Evolutionary conservation across 345 rosid genomes (phyloP).

Genomic region (Nephelium lappaceum): DNA sequence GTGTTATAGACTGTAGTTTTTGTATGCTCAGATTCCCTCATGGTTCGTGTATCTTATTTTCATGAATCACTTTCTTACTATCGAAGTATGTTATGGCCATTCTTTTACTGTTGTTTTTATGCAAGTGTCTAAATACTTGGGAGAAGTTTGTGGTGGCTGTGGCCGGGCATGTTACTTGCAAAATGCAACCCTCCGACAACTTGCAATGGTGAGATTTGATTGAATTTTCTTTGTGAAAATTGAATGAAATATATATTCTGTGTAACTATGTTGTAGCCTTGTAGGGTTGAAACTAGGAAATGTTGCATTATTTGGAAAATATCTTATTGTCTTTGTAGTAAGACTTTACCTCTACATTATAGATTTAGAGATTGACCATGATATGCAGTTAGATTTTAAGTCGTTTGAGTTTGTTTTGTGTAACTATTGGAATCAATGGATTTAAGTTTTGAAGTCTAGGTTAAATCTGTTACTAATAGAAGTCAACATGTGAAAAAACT

Average conservation of each 20-base stretch:
- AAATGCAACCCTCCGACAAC: not conserved
- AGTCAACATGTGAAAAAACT: not conserved
- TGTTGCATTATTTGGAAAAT: not conserved
- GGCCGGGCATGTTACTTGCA: not conserved
- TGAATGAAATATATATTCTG: not conserved
- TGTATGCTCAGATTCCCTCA: not conserved
- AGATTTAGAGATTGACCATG: not conserved
- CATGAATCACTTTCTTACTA: constrained; percentile 16
- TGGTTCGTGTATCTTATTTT: constrained; percentile 21
- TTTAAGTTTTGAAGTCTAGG: not conserved
- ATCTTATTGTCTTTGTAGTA: not conserved
- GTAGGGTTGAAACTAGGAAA: constrained; percentile 12
- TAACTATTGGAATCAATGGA: not conserved
- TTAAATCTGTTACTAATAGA: not conserved
- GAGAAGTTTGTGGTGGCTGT: not conserved
- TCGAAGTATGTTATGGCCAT: constrained; percentile 4
- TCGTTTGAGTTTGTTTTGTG: not conserved
- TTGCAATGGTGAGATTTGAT: not conserved
- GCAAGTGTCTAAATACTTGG: not conserved
- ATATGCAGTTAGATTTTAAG: not conserved
- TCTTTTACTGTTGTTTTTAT: not conserved
- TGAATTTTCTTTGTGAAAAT: not conserved
- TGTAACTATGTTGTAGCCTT: not conserved
- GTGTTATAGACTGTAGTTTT: constrained; percentile 39
- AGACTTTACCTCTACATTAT: not conserved